These are phyloP conservation scores for Eucalyptus urophylla DNA, from an alignment of 345 rosid species.

Conservation along the genomic window DNA sequence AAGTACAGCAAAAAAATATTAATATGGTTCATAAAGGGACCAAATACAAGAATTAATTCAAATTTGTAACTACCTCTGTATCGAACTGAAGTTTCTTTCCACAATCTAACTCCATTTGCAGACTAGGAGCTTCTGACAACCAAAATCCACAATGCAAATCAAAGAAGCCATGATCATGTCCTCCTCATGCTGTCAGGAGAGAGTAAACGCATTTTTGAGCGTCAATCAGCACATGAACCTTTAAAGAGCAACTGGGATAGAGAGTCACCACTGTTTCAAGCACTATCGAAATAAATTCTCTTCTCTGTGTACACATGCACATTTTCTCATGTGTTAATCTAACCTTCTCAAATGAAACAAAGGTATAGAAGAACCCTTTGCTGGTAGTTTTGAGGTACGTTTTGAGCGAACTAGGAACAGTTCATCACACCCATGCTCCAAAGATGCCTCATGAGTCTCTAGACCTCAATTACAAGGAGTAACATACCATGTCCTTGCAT, in stretches of 20 bases:
- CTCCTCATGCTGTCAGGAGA: slow-evolving; percentile 43
- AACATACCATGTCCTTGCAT: too few relatives aligned
- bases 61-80: slow-evolving; percentile 43
- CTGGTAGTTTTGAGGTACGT: too few relatives aligned
- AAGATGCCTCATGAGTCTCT: too few relatives aligned
- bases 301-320: background rate
- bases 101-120: slow-evolving; percentile 38
- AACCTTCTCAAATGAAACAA: background rate
- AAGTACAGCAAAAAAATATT: background rate
- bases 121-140: slow-evolving; percentile 69
- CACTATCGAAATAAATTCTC: background rate
- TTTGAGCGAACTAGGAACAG: too few relatives aligned
- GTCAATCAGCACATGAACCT: background rate
- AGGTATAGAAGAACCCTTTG: background rate
- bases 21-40: background rate
- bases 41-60: background rate
- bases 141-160: slow-evolving; percentile 71
- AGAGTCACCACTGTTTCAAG: background rate
- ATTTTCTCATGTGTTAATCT: background rate
- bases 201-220: background rate
- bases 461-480: too few relatives aligned
- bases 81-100: slow-evolving; percentile 77
- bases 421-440: too few relatives aligned
- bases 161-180: slow-evolving; percentile 80
- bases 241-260: background rate